A percentile compares a stretch with the other conserved stretches of the same genome.
Conservation (phyloP, 352 stramenopile genomes). For the Phytophthora sp. region DNA sequence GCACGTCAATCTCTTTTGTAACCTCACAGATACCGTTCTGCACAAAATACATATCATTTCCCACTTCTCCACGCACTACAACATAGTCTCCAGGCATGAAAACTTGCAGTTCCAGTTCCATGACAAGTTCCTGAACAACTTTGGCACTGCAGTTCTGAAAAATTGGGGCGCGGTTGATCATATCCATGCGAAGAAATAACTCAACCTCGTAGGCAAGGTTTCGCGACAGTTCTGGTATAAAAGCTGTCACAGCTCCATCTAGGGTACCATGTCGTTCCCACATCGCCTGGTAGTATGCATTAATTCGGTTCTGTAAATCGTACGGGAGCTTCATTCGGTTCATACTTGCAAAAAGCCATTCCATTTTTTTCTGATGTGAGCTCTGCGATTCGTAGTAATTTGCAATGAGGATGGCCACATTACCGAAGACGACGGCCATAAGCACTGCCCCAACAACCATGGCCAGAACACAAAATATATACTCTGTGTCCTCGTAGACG, state of each 20-base stretch:
- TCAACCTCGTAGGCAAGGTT: conserved; percentile 88
- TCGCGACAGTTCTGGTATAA: conserved; percentile 79
- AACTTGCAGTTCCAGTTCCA: conserved; percentile 82
- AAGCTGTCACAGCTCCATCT: conserved; percentile 73
- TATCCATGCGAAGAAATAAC: conserved; percentile 84
- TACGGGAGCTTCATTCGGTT: conserved; percentile 78
- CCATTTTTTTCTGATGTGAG: conserved; percentile 88
- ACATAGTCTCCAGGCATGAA: conserved; percentile 89
- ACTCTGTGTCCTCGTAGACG: conserved; percentile 72
- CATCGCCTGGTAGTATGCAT: conserved; percentile 88
- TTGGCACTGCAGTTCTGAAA: conserved; percentile 85
- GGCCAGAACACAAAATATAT: conserved; percentile 70
- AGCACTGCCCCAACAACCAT: conserved; percentile 80
- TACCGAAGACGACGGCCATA: conserved; percentile 89
- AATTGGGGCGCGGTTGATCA: conserved; percentile 88
- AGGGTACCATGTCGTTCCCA: conserved; percentile 85
- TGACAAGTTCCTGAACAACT: conserved; percentile 84
- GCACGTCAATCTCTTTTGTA: conserved; percentile 65
- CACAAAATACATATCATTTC: conserved; percentile 91
- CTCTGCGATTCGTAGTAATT: conserved; percentile 89
- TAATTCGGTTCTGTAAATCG: conserved; percentile 84
- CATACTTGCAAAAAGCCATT: conserved; percentile 88
- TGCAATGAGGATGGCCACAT: conserved; percentile 84
- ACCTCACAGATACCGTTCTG: conserved; percentile 81
- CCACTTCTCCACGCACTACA: conserved; percentile 80